phyloP scores from a whole-genome alignment of 2,329 filamentous ascomycete species.

The Talaromyces atroroseus region DNA sequence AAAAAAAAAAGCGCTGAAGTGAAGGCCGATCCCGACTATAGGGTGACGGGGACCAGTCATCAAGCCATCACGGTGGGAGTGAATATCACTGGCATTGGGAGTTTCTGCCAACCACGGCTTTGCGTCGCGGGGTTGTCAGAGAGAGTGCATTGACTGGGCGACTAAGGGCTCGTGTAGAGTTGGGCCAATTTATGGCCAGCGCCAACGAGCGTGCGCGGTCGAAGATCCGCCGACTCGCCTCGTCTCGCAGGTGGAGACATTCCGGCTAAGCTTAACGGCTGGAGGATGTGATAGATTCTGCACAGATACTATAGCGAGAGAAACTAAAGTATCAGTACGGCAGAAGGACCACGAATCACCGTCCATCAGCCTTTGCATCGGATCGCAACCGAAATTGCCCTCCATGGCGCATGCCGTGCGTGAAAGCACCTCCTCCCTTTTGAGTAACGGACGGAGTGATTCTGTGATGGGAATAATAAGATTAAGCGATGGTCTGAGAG shows the following conservation, averaged over 20 bases:
- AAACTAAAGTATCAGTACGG: neutral
- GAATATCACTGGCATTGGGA: neutral
- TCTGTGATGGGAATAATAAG: neutral
- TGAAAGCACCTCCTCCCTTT: neutral
- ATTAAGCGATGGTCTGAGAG: neutral
- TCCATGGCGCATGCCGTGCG: neutral
- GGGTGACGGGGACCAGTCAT: slow-evolving; percentile 5
- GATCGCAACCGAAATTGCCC: slow-evolving; percentile 11
- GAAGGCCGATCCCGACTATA: slow-evolving; percentile 27
- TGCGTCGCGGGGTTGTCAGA: slow-evolving; percentile 10
- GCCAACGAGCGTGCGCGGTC: slow-evolving; percentile 12
- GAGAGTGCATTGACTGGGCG: slow-evolving; percentile 11
- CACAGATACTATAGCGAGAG: neutral
- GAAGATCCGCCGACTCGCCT: slow-evolving; percentile 7
- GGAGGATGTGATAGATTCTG: neutral
- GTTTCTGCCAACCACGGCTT: slow-evolving; percentile 6
- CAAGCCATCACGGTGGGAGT: slow-evolving; percentile 8
- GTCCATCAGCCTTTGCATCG: slow-evolving; percentile 8
- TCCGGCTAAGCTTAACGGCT: slow-evolving; percentile 4
- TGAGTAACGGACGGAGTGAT: neutral
- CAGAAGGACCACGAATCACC: neutral
- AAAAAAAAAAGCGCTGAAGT: slow-evolving; percentile 19
- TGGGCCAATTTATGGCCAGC: slow-evolving; percentile 11
- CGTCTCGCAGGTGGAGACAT: neutral
- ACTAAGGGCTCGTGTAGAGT: slow-evolving; percentile 5